These are phyloP conservation scores for Taiozyma sp. DNA, from an alignment of 1,139 yeast species.

Conservation along the genomic window DNA sequence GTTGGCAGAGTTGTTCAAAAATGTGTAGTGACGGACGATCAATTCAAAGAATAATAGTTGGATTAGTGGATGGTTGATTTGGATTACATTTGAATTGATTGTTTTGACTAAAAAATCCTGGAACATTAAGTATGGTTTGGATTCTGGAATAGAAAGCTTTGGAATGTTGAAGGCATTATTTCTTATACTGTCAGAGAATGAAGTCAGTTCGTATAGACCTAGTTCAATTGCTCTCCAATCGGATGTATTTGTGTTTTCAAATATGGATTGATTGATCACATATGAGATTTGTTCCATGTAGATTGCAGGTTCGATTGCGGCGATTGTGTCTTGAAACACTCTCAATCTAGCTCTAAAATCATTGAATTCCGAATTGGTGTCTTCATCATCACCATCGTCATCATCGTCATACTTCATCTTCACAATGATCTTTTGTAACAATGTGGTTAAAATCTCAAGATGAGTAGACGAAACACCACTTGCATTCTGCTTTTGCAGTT, in stretches of 20 bases:
- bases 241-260: conserved; percentile 25
- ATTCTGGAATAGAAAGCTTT: conserved; percentile 53
- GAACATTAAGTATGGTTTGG: conserved; percentile 58
- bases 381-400: conserved; percentile 68
- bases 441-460: conserved; percentile 49
- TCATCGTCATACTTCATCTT: conserved; percentile 80
- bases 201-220: conserved; percentile 77
- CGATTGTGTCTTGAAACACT: conserved; percentile 81
- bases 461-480: conserved; percentile 33
- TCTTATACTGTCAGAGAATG: conserved; percentile 75
- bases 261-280: conserved; percentile 58
- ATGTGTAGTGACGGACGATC: conserved; percentile 71
- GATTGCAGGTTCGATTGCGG: conserved; percentile 66
- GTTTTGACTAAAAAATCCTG: conserved; percentile 54
- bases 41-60: conserved; percentile 82
- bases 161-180: conserved; percentile 68
- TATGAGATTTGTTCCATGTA: conserved; percentile 67
- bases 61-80: conserved; percentile 68
- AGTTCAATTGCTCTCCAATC: conserved; percentile 85
- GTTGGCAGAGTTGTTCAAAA: conserved; percentile 44
- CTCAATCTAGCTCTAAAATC: conserved; percentile 70
- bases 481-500: conserved; percentile 33
- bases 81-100: conserved; percentile 50
- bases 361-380: conserved; percentile 66
- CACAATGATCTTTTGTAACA: conserved; percentile 64